Percentiles rank a stretch among this genome's conserved stretches.
Evolutionary conservation across 768 basidiomycete species (phyloP).

Genomic region (Lepiota venenata): DNA sequence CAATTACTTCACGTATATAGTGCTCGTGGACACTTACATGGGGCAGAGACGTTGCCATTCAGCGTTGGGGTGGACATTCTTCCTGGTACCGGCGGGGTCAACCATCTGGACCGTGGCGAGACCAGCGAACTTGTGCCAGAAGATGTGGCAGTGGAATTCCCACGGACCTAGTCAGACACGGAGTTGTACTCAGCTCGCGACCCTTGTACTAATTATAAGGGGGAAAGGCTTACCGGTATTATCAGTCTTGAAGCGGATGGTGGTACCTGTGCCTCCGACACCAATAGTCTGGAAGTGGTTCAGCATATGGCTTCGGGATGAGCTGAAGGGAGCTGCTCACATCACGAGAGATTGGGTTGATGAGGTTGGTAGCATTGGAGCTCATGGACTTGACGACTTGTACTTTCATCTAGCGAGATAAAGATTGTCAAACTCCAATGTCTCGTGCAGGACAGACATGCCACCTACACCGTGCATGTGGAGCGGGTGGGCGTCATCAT

Average conservation of each 20-base stretch:
- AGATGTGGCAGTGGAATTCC: slow-evolving; percentile 21
- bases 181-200: background rate
- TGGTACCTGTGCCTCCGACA: slow-evolving; percentile 16
- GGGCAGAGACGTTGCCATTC: slow-evolving; percentile 16
- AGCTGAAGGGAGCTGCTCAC: slow-evolving; percentile 31
- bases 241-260: slow-evolving; percentile 20
- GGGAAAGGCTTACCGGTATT: slow-evolving; percentile 10
- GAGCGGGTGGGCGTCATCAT: slow-evolving; percentile 17
- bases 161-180: slow-evolving; percentile 12
- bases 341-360: slow-evolving; percentile 57
- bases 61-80: slow-evolving; percentile 3
- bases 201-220: too few species aligned
- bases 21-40: slow-evolving; percentile 8
- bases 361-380: slow-evolving; percentile 33
- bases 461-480: slow-evolving; percentile 16
- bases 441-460: too few species aligned
- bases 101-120: slow-evolving; percentile 15
- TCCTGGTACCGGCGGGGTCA: slow-evolving; percentile 3
- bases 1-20: background rate
- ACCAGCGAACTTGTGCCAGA: slow-evolving; percentile 15
- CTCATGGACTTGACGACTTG: slow-evolving; percentile 26
- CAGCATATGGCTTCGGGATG: too few species aligned
- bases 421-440: background rate
- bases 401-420: background rate
- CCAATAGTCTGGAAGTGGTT: slow-evolving; percentile 6